phyloP scores from a whole-genome alignment of 768 basidiomycete genomes.

The Leccinellum luteum region DNA sequence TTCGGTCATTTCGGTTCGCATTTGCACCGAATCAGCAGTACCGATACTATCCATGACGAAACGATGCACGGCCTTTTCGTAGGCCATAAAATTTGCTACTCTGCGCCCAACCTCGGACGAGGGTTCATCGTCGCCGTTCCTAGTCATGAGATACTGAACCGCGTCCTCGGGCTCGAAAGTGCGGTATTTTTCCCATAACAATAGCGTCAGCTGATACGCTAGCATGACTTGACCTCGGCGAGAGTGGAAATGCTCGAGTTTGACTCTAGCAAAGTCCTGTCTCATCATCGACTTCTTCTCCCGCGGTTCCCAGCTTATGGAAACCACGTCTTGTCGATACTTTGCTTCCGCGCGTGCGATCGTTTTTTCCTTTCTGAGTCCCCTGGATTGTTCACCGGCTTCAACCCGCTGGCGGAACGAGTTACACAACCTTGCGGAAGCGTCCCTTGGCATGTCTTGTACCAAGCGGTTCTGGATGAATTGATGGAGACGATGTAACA shows the following conservation, averaged over 20 bases:
- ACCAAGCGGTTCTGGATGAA: conserved; percentile 33
- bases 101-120: conserved; percentile 30
- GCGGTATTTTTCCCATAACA: conserved; percentile 37
- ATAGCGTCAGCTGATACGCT: conserved; percentile 43
- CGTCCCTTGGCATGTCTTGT: conserved; percentile 27
- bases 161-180: conserved; percentile 43
- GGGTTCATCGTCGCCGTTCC: conserved; percentile 26
- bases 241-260: conserved; percentile 36
- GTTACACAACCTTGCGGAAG: conserved; percentile 27
- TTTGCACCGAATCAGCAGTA: conserved; percentile 18
- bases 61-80: conserved; percentile 37
- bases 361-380: conserved; percentile 27
- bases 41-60: conserved; percentile 42
- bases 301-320: conserved; percentile 25
- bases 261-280: conserved; percentile 25
- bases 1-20: conserved; percentile 29
- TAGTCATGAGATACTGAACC: conserved; percentile 38
- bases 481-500: conserved; percentile 30
- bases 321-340: conserved; percentile 16
- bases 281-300: conserved; percentile 30
- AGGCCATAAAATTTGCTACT: conserved; percentile 32
- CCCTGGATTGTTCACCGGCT: conserved; percentile 20
- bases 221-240: conserved; percentile 40
- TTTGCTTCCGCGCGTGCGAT: conserved; percentile 22
- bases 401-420: conserved; percentile 30